A percentile compares a stretch with the other conserved stretches of the same genome.
These are phyloP conservation scores for Suaeda aralocaspica DNA, from an alignment of 148 eudicot genomes.

Conservation along the genomic window DNA sequence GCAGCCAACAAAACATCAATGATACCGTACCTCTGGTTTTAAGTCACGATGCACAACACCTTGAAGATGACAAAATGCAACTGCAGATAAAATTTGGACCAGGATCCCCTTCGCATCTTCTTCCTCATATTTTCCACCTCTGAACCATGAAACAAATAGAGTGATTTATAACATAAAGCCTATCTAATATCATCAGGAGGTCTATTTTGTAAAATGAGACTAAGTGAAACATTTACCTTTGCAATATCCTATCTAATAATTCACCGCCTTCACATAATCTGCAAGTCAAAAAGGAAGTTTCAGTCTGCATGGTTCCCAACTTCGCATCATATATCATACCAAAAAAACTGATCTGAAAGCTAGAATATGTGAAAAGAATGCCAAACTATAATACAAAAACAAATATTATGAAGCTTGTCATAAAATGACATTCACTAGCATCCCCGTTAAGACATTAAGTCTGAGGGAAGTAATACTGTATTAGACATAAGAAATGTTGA, in stretches of 20 bases:
- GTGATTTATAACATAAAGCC: no score
- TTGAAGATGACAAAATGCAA: constrained; percentile 91
- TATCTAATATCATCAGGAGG: no score
- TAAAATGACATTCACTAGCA: no score
- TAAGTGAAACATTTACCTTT: constrained; percentile 45
- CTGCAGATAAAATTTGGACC: constrained; percentile 69
- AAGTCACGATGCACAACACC: constrained; percentile 98
- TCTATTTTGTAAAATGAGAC: neutral
- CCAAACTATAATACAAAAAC: neutral
- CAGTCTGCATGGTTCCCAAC: neutral
- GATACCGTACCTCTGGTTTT: constrained; percentile 76
- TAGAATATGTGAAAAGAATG: neutral
- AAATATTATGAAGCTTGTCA: neutral
- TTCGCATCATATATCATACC: neutral
- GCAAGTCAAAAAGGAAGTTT: constrained; percentile 21
- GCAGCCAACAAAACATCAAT: neutral
- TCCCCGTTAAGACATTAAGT: no score
- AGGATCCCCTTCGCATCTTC: constrained; percentile 79
- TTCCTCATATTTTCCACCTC: constrained; percentile 91
- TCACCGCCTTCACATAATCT: constrained; percentile 99
- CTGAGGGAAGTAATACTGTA: no score
- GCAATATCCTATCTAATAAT: constrained; percentile 80
- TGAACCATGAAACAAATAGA: constrained; percentile 29
- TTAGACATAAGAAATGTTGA: neutral
- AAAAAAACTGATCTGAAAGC: neutral